Evolutionary conservation across 2,329 filamentous ascomycete species (phyloP).

Genomic region (Aureobasidium sp.): DNA sequence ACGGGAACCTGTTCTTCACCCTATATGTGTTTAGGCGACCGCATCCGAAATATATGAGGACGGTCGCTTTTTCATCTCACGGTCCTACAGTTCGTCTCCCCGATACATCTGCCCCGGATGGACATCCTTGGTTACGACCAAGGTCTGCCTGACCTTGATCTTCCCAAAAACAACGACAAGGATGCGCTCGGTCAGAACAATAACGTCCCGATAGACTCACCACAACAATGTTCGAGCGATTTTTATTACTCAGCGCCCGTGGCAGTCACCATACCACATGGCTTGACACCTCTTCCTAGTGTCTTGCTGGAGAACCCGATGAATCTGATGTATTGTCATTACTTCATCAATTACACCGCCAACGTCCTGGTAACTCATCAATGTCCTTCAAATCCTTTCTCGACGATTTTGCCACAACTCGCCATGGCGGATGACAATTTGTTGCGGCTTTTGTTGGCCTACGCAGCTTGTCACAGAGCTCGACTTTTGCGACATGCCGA

Average conservation of each 20-base stretch:
- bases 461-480: slow-evolving; percentile 74
- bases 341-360: slow-evolving; percentile 74
- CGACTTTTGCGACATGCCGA: slow-evolving; percentile 66
- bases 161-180: slow-evolving; percentile 10
- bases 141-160: slow-evolving; percentile 13
- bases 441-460: slow-evolving; percentile 69
- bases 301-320: slow-evolving; percentile 64
- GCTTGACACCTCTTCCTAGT: slow-evolving; percentile 49
- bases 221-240: slow-evolving; percentile 1
- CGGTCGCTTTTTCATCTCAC: neutral
- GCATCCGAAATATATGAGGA: neutral
- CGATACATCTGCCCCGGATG: neutral
- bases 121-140: slow-evolving; percentile 7
- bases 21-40: neutral
- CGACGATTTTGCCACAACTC: slow-evolving; percentile 58
- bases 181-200: slow-evolving; percentile 1
- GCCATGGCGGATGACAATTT: slow-evolving; percentile 64
- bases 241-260: slow-evolving; percentile 65
- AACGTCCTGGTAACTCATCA: slow-evolving; percentile 57
- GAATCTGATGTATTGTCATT: slow-evolving; percentile 69
- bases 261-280: slow-evolving; percentile 54
- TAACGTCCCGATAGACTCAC: slow-evolving; percentile 11
- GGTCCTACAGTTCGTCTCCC: neutral
- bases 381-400: slow-evolving; percentile 54
- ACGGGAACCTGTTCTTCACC: neutral